Evolutionary conservation across 1,284 basidiomycete genomes (phyloP), one percentile per base, ranked within the genome.

Genomic region (Chalciporus sp.): DNA sequence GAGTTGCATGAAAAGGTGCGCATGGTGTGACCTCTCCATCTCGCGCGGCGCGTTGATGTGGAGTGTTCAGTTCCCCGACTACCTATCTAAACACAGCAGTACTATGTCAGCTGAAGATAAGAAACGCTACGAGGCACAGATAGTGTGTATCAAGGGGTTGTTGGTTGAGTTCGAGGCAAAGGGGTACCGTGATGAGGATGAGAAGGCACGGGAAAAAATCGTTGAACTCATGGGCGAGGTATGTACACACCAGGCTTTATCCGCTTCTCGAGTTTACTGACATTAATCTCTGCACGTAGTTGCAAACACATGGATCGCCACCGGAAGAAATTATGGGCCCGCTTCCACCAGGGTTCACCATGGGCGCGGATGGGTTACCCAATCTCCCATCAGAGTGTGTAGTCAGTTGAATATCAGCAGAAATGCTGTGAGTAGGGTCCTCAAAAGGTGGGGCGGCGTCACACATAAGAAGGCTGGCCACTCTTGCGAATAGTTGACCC

Each of bases 311-410:
- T 55, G 95, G 96, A 3, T 85, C 92, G 11, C 95, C 95, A 0
- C 95, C 95, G 0, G 73, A 85, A 47, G 93, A 95, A 67, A 85
- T 98, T 51, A 93, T 97, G 85, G 96, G 95, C 2, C 87, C 92
- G 5, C 79, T 98, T 61, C 95, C 95, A 0, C 83, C 92, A 4
- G 93, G 89, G 19, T 75, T 91, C 49, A 83, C 77, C 10, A 61
- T 86, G 28, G 80, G 80, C 1, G 44, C 75, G 3, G 85, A 89
- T 47, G 83, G 84, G 1, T 62, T 82, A 44, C 82, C 86, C 7
- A 73, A 82, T 46, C 53, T 82, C 12, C 80, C 80, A 4, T 83
- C 81, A 0, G 75, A 71, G 1, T 88, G 86, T 61, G 69, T 69
- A 10, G 72, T 86, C 51, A 56, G 47, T 31, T 69, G 31, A 58